Evolutionary conservation across 257 asterid genomes (phyloP).

Genomic region (Nicotiana tomentosiformis): DNA sequence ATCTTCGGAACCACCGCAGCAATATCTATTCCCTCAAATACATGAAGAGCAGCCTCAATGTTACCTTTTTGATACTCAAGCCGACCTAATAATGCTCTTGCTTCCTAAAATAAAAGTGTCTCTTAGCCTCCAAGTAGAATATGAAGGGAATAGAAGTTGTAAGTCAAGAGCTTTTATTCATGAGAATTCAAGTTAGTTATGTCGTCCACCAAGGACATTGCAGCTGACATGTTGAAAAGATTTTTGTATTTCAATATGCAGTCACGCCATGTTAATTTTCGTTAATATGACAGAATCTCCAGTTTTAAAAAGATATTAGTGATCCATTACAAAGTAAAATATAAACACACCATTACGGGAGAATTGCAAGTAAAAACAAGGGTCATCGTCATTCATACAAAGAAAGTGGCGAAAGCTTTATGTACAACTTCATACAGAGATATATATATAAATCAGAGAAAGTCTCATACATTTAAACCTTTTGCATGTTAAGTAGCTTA

Average conservation of each 20-base stretch:
- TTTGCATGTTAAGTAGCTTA: not conserved
- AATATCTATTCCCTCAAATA: constrained; percentile 86
- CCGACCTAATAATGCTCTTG: constrained; percentile 88
- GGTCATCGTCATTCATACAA: not conserved
- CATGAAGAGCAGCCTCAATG: constrained; percentile 79
- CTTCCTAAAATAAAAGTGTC: constrained; percentile 50
- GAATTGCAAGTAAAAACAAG: not conserved
- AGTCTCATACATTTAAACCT: not conserved
- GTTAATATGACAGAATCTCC: not conserved
- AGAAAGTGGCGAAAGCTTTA: not conserved
- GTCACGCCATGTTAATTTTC: not conserved
- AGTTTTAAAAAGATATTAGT: not conserved
- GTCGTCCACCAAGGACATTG: not conserved
- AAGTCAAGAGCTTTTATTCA: not conserved
- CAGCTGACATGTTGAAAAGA: not conserved
- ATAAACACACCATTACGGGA: not conserved
- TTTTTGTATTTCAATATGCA: not conserved
- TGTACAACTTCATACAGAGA: not conserved
- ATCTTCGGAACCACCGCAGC: constrained; percentile 70
- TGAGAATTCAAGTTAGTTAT: not conserved
- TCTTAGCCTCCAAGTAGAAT: not conserved
- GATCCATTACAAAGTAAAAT: not conserved
- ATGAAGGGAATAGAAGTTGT: constrained; percentile 5
- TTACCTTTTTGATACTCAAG: constrained; percentile 95
- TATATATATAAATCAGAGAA: not conserved